Percentiles rank a stretch among this genome's conserved stretches.
phyloP scores from a whole-genome alignment of 176 grass and related monocot genomes.

The Alloteropsis semialata region DNA sequence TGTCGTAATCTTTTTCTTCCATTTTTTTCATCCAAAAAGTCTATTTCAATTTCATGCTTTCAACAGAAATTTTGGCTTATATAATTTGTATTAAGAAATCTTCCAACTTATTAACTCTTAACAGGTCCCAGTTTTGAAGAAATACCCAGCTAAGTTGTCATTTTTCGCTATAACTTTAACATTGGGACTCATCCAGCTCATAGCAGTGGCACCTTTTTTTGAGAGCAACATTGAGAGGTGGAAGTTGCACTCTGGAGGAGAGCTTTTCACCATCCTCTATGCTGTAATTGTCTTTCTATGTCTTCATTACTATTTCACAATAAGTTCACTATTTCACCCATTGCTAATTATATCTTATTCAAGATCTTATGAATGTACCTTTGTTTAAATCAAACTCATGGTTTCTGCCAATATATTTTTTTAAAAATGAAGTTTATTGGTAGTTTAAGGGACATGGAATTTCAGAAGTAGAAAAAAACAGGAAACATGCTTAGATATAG shows the following conservation, averaged over 20 bases:
- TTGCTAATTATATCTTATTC: background rate
- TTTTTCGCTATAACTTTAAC: slow-evolving; percentile 22
- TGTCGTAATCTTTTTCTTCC: no score
- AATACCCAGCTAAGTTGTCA: slow-evolving; percentile 63
- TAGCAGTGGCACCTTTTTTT: slow-evolving; percentile 42
- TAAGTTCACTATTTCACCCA: background rate
- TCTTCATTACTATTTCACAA: background rate
- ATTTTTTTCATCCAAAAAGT: no score
- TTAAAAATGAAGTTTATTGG: background rate
- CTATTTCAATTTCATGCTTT: no score
- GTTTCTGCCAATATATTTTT: background rate
- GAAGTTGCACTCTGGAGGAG: slow-evolving; percentile 44
- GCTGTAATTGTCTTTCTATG: slow-evolving; percentile 35
- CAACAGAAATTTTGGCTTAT: no score
- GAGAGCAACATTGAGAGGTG: slow-evolving; percentile 45
- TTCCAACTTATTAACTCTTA: no score
- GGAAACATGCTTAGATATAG: background rate
- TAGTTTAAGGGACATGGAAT: background rate
- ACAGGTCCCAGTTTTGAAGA: slow-evolving; percentile 65
- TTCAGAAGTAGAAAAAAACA: background rate
- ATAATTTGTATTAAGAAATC: no score
- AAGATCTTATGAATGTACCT: background rate
- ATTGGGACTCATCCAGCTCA: slow-evolving; percentile 52
- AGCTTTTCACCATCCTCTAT: slow-evolving; percentile 58
- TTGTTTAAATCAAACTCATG: background rate